These are phyloP conservation scores for Penicillium subrubescens DNA, from an alignment of 495 filamentous ascomycete species.

Conservation along the genomic window DNA sequence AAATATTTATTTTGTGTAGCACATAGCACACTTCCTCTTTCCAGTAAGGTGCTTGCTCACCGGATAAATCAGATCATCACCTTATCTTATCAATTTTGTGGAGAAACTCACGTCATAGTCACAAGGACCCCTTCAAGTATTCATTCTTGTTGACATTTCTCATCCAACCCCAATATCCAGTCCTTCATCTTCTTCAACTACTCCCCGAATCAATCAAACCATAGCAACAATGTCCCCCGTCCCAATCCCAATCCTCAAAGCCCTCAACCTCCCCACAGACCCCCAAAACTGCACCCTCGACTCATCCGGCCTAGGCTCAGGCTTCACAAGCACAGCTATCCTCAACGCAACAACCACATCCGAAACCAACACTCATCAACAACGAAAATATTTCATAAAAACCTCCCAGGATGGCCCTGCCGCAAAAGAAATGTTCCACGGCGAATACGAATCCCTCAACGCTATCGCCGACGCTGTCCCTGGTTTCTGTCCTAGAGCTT, in stretches of 20 bases:
- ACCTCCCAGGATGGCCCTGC: constrained; percentile 60
- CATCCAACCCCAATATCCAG: neutral
- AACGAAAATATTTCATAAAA: constrained; percentile 78
- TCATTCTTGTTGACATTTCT: neutral
- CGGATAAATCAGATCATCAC: neutral
- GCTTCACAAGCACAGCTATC: constrained; percentile 73
- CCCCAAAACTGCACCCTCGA: constrained; percentile 54
- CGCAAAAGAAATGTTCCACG: constrained; percentile 78
- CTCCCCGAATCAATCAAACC: neutral
- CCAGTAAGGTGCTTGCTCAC: neutral
- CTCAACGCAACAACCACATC: constrained; percentile 54
- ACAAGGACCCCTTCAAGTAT: neutral
- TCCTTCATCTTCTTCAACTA: neutral
- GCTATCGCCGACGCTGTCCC: constrained; percentile 73
- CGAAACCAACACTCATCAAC: constrained; percentile 46
- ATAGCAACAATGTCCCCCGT: constrained; percentile 34
- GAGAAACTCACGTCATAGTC: constrained; percentile 26
- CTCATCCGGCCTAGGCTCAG: constrained; percentile 66
- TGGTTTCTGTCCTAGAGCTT: constrained; percentile 69
- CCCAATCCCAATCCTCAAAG: constrained; percentile 61
- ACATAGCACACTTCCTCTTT: too few species aligned
- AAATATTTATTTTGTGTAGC: neutral
- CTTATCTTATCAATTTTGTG: constrained; percentile 8
- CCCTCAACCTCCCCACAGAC: constrained; percentile 62
- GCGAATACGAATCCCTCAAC: constrained; percentile 83